phyloP scores from a whole-genome alignment of 2,329 filamentous ascomycete genomes.

The Tolypocladium ophioglossoides region DNA sequence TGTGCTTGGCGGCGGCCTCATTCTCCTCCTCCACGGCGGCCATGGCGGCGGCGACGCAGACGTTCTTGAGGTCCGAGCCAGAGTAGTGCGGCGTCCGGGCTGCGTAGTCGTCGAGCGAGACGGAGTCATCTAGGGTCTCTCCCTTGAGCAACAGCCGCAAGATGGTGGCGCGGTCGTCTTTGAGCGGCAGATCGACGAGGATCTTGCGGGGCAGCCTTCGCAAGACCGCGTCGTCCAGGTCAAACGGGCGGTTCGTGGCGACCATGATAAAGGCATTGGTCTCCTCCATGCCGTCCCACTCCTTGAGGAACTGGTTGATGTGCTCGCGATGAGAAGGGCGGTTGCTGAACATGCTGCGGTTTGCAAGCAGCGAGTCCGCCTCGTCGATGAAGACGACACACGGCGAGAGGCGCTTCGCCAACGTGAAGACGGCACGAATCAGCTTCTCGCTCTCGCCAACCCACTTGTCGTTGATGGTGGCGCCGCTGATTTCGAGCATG shows the following conservation, averaged over 20 bases:
- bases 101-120: slow-evolving; percentile 54
- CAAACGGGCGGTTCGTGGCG: slow-evolving; percentile 89
- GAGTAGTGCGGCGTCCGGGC: slow-evolving; percentile 66
- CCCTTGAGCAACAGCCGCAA: slow-evolving; percentile 60
- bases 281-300: slow-evolving; percentile 87
- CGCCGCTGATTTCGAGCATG: slow-evolving; percentile 80
- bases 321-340: slow-evolving; percentile 72
- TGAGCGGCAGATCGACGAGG: slow-evolving; percentile 61
- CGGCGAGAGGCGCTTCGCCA: slow-evolving; percentile 84
- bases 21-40: slow-evolving; percentile 69
- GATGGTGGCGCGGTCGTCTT: slow-evolving; percentile 56
- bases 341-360: slow-evolving; percentile 54
- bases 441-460: slow-evolving; percentile 96
- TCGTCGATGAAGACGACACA: slow-evolving; percentile 97
- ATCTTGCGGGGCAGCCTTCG: slow-evolving; percentile 64
- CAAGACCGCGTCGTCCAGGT: slow-evolving; percentile 80
- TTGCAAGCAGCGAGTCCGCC: slow-evolving; percentile 83
- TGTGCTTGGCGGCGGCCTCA: slow-evolving; percentile 23
- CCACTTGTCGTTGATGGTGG: slow-evolving; percentile 91
- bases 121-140: slow-evolving; percentile 50
- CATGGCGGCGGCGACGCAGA: slow-evolving; percentile 70
- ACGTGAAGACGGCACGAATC: slow-evolving; percentile 78
- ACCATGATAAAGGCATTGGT: slow-evolving; percentile 94
- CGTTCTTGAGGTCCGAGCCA: slow-evolving; percentile 73
- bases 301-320: slow-evolving; percentile 91